Evolutionary conservation across 441 rosid genomes (phyloP), one percentile per base, ranked within the genome.

Genomic region (Daphne laureola): DNA sequence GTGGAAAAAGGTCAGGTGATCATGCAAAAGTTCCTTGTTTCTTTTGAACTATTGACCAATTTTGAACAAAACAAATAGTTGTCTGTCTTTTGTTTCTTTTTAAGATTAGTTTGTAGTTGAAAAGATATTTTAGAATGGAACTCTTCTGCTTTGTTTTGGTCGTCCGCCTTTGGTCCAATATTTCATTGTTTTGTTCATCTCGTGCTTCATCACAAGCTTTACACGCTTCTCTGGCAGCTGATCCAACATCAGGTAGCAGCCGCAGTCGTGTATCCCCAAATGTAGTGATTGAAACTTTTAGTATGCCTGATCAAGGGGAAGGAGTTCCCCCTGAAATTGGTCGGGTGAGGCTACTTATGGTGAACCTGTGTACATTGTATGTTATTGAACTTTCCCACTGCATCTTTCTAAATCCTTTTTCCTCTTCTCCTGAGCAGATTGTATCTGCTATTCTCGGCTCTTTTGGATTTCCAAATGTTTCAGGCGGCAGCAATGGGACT

Each of bases 391-490:
- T 15, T 54, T 17, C 2, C 23, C 31, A 23, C 25, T 35, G 23
- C 17, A 59, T 40, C 26, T 65, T 46, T 15, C 12, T 51, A 13
- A 27, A 13, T 49, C 31, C 43, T 31, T 25, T 12, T 49, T 54
- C 53, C 49, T 51, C 31, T 60, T 26, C 54, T 61, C 55, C 46
- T 62, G 64, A 23, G 50, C 82, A 86, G 94, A 78, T 86, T 50
- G 84, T 83, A 44, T 78, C 90, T 48, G 86, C 94, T 41, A 77
- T 86, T 62, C 87, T 86, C 25, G 90, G 90, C 55, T 83, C 90
- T 44, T 73, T 86, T 41, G 90, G 90, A 69, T 51, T 78, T 25
- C 40, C 84, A 40, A 80, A 74, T 67, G 51, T 68, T 12, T 79
- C 76, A 51, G 72, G 73, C 60, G 79, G 77, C 50, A 56, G 52